Evolutionary conservation across 495 filamentous ascomycete genomes (phyloP), one percentile per base, ranked within the genome.

Genomic region (Umbilicaria muhlenbergii): DNA sequence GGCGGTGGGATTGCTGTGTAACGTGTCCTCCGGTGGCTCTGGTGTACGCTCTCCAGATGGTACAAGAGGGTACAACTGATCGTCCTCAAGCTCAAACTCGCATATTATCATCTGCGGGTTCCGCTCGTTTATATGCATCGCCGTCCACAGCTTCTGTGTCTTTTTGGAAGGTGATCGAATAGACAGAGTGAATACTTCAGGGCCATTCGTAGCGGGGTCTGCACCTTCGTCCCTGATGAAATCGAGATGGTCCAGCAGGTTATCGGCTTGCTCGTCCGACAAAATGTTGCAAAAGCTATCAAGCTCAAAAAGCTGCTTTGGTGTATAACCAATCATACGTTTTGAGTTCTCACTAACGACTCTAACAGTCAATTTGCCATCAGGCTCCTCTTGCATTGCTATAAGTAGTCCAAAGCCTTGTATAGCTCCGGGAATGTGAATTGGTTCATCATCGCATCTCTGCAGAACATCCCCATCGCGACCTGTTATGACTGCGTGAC

Each of bases 81-180:
- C 89, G 43, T 94, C 80, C 57, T 94, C 85, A 14, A 86, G 58
- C 55, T 96, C 89, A 47, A 96, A 88, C 52, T 96, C 89, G 65
- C 86, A 94, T 32, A 96, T 83, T 15, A 92, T 67, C 24, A 88
- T 51, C 38, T 86, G 75, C 3, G 70, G 70, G 45, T 83, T 75
- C 0, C 63, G 60, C 12, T 73, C 65, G 44, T 74, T 79, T 39
- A 80, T 68, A 56, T 94, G 88, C 44, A 91, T 77, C 28, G 86
- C 87, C 59, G 86, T 93, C 89, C 89, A 94, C 5, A 94, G 59
- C 54, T 84, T 88, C 24, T 75, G 60, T 3, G 62, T 59, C 45
- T 59, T 69, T 17, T 65, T 64, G 4, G 52, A 44, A 0, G 78
- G 75, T 0, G 67, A 57, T 11, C 68, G 70, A 28, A 94, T 67